A percentile compares a stretch with the other conserved stretches of the same genome.
These are phyloP conservation scores for Trapa bicornis DNA, from an alignment of 345 rosid genomes.

Conservation along the genomic window DNA sequence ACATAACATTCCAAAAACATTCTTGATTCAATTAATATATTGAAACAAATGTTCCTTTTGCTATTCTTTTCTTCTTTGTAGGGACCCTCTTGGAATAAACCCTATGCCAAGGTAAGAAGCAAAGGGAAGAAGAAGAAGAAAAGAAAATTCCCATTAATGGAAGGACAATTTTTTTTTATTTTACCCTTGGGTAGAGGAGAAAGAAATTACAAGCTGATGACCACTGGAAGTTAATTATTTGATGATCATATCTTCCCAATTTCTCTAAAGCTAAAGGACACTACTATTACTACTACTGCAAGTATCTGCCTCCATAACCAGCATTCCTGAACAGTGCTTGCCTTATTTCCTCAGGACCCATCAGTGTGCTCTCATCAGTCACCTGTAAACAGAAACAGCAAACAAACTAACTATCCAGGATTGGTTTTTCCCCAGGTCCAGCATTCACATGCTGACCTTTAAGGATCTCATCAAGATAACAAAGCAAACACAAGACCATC, in stretches of 20 bases:
- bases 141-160: too few relatives aligned
- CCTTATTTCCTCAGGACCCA: slow-evolving; percentile 68
- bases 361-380: slow-evolving; percentile 17
- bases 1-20: slow-evolving; percentile 16
- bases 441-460: background rate
- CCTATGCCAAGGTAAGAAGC: background rate
- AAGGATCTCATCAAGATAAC: background rate
- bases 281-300: slow-evolving; percentile 14
- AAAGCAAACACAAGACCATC: too few relatives aligned
- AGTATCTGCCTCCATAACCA: slow-evolving; percentile 91
- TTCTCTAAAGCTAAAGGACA: too few relatives aligned
- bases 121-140: background rate
- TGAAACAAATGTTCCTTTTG: slow-evolving; percentile 2
- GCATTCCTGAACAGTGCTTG: slow-evolving; percentile 81
- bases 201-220: background rate
- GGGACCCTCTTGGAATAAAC: too few relatives aligned
- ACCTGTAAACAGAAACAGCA: slow-evolving; percentile 14
- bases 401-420: background rate
- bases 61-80: too few relatives aligned
- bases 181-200: background rate
- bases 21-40: slow-evolving; percentile 16
- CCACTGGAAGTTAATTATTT: background rate
- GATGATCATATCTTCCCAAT: background rate
- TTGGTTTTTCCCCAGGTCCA: background rate
- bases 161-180: too few relatives aligned